These are phyloP conservation scores for Calycina herbarum DNA, from an alignment of 2,329 filamentous ascomycete genomes.

Conservation along the genomic window DNA sequence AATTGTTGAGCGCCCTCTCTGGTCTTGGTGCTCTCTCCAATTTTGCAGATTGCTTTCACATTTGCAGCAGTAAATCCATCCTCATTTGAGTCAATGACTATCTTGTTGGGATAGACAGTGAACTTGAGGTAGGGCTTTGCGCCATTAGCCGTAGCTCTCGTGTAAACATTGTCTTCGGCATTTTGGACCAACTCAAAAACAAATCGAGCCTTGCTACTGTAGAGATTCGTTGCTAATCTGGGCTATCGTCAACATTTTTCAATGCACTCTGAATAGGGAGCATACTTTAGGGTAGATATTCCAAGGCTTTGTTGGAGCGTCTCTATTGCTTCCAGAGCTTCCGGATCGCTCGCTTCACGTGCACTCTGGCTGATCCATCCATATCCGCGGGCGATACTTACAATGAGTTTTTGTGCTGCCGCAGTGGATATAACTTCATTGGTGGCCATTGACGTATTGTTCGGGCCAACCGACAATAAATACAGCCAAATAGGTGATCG, in stretches of 20 bases:
- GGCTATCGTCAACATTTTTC: no score
- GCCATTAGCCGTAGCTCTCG: conserved; percentile 11
- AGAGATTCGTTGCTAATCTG: conserved; percentile 45
- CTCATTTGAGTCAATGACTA: conserved; percentile 43
- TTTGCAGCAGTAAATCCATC: conserved; percentile 40
- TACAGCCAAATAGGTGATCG: no score
- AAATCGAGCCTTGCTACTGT: conserved; percentile 39
- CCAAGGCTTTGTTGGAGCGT: conserved; percentile 15
- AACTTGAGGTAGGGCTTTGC: conserved; percentile 28
- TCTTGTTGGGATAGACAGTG: conserved; percentile 19
- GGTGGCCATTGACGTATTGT: conserved; percentile 3
- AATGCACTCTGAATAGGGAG: conserved; percentile 1
- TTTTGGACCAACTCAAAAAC: conserved; percentile 41
- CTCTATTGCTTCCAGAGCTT: conserved; percentile 14
- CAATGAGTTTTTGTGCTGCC: conserved; percentile 12
- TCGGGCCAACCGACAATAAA: no score
- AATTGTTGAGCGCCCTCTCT: conserved; percentile 16
- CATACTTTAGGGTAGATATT: conserved; percentile 12
- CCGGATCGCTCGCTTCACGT: conserved; percentile 13
- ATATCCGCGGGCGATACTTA: conserved; percentile 15
- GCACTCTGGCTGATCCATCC: conserved; percentile 15
- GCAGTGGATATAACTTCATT: conserved; percentile 12
- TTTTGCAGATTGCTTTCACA: conserved; percentile 41
- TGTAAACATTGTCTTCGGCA: conserved; percentile 43
- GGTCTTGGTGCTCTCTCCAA: conserved; percentile 41